phyloP scores from a whole-genome alignment of 2,329 filamentous ascomycete genomes.

The Pestalotiopsis sp. region DNA sequence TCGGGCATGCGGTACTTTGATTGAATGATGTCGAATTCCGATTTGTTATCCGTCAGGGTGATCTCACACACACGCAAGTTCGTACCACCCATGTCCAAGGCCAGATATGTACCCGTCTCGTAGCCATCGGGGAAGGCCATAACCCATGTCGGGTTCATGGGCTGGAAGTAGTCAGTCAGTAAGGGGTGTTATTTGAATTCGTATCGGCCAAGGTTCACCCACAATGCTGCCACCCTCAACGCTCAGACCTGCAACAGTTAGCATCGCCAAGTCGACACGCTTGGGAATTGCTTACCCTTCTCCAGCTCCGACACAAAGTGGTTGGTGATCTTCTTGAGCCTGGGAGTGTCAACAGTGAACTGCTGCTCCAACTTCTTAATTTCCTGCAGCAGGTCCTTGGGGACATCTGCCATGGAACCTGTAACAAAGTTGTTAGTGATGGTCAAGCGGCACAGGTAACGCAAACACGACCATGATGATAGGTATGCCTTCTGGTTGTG shows the following conservation, averaged over 20 bases:
- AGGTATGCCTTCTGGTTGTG: constrained; percentile 17
- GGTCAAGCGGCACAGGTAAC: not conserved
- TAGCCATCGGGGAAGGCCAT: constrained; percentile 85
- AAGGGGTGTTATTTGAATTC: constrained; percentile 8
- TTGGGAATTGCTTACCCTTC: constrained; percentile 60
- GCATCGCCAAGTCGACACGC: not conserved
- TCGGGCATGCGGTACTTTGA: constrained; percentile 95
- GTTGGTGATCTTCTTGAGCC: constrained; percentile 85
- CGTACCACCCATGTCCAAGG: constrained; percentile 94
- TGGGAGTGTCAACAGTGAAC: constrained; percentile 75
- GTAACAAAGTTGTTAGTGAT: constrained; percentile 14
- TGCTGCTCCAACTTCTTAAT: constrained; percentile 81
- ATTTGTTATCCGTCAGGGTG: constrained; percentile 80
- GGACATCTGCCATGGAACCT: constrained; percentile 92
- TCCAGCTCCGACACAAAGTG: constrained; percentile 88
- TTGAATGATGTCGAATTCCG: constrained; percentile 91
- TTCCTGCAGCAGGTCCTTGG: constrained; percentile 76
- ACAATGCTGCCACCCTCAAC: constrained; percentile 93
- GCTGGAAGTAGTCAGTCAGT: constrained; percentile 48
- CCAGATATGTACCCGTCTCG: constrained; percentile 84
- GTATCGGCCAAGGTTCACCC: constrained; percentile 38
- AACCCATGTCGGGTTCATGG: constrained; percentile 98
- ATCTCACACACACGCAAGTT: constrained; percentile 95
- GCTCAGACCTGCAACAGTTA: constrained; percentile 63
- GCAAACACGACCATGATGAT: constrained; percentile 16